Base-by-base conservation (phyloP, 2,329 filamentous ascomycete genomes). In the Volutella citrinella region DNA sequence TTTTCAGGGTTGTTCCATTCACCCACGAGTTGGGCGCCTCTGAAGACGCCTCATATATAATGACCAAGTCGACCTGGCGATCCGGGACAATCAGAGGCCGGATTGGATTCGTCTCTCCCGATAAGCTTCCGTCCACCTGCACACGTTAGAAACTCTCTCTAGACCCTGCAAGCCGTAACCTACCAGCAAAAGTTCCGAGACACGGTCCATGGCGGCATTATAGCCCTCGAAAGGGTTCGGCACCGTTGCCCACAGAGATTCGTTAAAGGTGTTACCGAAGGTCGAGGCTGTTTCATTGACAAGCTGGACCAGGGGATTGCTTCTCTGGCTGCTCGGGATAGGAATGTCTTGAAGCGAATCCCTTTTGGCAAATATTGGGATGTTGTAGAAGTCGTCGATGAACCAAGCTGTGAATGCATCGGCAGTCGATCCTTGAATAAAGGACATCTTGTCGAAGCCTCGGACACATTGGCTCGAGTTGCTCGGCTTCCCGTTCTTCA, bases 211-310 rank as follows among this genome's bases (percentile, higher is more conserved):
- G 9, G 40, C 46, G 1, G 49, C 28, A 10, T 52, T 57, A 13
- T 53, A 55, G 17, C 48, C 34, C 21, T 46, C 32, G 15, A 62
- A 61, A 0, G 58, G 56, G 12, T 61, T 61, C 1, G 58, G 57
- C n/a, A 49, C 48, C 0, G 41, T 51, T 6, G 51, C 40, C 48
- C 57, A 60, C 8, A 56, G n/a, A 2, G 54, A 55, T 24, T 57
- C 37, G n/a, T 56, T 54, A 20, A 60, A 51, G 1, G 46, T 57
- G 24, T 51, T 35, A 4, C 47, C 46, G 30, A 60, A 60, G 7
- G 29, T 33, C 3, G 19, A n/a, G 1, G 51, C 45, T 3, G 51
- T 55, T 15, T 38, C 19, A 8, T 48, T 52, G 14, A 54, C 43
- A 4, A 55, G 36, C 4, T 42, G 13, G 6, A 57, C 54, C 5